Evolutionary conservation across 192 early-diverging fungal genomes (phyloP).

Genomic region (Dissophora ornata): DNA sequence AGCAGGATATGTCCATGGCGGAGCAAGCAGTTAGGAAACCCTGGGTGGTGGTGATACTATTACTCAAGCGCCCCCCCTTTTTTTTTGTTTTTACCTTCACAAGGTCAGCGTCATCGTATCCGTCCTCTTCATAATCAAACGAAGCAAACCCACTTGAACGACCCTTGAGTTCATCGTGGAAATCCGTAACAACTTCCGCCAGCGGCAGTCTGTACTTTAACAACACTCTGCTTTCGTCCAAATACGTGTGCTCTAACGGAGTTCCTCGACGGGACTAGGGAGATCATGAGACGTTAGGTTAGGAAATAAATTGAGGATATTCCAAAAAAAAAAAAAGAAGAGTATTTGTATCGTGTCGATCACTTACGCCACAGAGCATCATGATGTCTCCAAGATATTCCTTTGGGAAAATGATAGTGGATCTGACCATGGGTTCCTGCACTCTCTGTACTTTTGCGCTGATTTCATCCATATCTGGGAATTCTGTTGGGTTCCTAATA

Average conservation of each 20-base stretch:
- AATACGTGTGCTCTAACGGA: conserved; percentile 86
- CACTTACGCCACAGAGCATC: conserved; percentile 76
- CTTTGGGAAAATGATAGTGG: conserved; percentile 91
- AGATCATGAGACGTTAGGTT: background rate
- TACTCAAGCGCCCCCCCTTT: too few species aligned
- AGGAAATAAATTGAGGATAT: background rate
- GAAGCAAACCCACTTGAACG: conserved; percentile 90
- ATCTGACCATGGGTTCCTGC: conserved; percentile 92
- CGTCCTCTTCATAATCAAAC: conserved; percentile 97
- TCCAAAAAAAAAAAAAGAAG: too few species aligned
- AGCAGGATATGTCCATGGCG: background rate
- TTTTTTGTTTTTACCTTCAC: conserved; percentile 70
- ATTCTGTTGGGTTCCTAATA: conserved; percentile 90
- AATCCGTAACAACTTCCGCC: conserved; percentile 94
- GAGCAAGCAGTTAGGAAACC: too few species aligned
- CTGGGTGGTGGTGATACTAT: too few species aligned
- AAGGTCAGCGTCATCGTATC: conserved; percentile 86
- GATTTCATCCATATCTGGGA: conserved; percentile 82
- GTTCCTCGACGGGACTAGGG: conserved; percentile 80
- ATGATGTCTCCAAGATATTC: conserved; percentile 81
- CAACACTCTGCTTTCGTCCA: conserved; percentile 87
- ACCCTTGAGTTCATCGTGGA: conserved; percentile 95
- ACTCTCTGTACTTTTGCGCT: conserved; percentile 71
- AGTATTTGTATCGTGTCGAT: too few species aligned
- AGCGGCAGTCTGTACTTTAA: conserved; percentile 90